Evolutionary conservation across 345 rosid genomes (phyloP).

Genomic region (Punica granatum): DNA sequence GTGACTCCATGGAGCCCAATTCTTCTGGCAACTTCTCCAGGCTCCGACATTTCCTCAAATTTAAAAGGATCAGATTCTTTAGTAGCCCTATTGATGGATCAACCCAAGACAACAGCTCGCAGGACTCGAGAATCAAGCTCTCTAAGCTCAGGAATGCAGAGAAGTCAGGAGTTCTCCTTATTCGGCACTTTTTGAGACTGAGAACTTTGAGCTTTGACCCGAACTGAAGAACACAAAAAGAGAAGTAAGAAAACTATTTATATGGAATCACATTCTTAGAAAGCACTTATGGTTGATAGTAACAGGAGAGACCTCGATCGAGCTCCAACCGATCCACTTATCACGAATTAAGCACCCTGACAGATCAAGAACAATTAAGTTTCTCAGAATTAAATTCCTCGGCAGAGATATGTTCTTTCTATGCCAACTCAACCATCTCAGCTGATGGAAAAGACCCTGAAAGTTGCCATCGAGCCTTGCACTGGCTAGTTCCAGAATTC

Average conservation of each 20-base stretch:
- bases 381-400: too few species aligned
- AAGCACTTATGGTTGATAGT: background rate
- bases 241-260: background rate
- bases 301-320: background rate
- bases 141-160: background rate
- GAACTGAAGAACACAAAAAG: background rate
- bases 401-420: too few species aligned
- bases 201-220: background rate
- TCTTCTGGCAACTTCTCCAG: background rate
- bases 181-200: fast-evolving
- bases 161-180: background rate
- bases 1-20: background rate
- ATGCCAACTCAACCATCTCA: too few species aligned
- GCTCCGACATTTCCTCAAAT: background rate
- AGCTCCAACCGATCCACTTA: background rate
- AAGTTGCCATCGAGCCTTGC: too few species aligned
- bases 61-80: background rate
- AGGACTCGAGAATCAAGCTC: background rate
- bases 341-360: background rate
- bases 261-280: background rate
- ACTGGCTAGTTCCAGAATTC: too few species aligned
- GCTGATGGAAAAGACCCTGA: too few species aligned
- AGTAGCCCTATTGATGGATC: background rate
- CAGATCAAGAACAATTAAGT: too few species aligned
- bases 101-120: fast-evolving